A percentile compares a stretch with the other conserved stretches of the same genome.
These are phyloP conservation scores for Cucurbita moschata DNA, from an alignment of 306 rosid genomes.

Conservation along the genomic window DNA sequence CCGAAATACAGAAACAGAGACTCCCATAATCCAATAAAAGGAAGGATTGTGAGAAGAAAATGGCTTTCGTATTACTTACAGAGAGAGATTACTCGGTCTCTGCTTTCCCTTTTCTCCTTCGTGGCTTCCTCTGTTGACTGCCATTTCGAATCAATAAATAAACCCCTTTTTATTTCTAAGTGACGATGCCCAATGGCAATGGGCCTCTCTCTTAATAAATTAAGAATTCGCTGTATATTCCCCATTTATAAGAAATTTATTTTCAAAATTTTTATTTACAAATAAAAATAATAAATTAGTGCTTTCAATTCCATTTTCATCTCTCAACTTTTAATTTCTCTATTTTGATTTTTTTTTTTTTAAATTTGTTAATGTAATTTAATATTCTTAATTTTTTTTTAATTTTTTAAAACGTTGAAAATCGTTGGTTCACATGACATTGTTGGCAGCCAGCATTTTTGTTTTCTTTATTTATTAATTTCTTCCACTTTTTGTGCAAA, in stretches of 20 bases:
- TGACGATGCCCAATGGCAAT: not conserved
- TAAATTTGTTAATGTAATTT: not conserved
- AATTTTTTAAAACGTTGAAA: not conserved
- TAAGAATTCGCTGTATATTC: not conserved
- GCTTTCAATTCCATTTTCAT: no score
- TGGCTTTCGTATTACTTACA: conserved; percentile 15
- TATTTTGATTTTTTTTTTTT: no score
- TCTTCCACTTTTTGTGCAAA: not conserved
- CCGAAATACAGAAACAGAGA: not conserved
- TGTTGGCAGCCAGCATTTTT: not conserved
- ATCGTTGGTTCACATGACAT: not conserved
- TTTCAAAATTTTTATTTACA: no score
- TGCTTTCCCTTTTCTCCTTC: conserved; percentile 5
- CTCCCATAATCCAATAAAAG: not conserved
- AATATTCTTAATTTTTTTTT: not conserved
- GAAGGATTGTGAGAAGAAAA: not conserved
- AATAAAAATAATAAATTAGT: no score
- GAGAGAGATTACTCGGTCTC: conserved; percentile 9
- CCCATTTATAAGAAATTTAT: not conserved
- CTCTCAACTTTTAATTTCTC: no score
- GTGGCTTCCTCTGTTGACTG: conserved; percentile 27
- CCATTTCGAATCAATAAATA: conserved; percentile 1
- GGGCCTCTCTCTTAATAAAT: no score
- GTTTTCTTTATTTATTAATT: not conserved
- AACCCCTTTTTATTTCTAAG: not conserved